Percentiles rank a stretch among this genome's conserved stretches.
Conservation (phyloP, 345 rosid species). For the Leavenworthia alabamica region DNA sequence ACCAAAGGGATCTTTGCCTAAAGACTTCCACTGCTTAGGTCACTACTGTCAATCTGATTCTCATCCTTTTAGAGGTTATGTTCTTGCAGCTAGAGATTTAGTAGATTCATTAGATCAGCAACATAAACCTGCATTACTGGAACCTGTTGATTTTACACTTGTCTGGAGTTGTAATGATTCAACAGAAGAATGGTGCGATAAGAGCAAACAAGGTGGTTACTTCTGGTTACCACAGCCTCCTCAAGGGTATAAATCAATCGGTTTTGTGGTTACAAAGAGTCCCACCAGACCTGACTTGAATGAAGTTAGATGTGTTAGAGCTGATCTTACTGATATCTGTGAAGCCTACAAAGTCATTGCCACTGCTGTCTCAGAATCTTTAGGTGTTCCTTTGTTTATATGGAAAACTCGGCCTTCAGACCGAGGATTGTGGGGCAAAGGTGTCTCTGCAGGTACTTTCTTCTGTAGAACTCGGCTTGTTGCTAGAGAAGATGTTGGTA, state of each 20-base stretch:
- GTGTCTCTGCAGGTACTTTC: constrained; percentile 71
- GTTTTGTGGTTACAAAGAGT: constrained; percentile 54
- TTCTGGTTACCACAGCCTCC: constrained; percentile 84
- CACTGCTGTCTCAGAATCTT: constrained; percentile 32
- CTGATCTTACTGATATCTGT: constrained; percentile 63
- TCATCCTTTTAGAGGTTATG: constrained; percentile 54
- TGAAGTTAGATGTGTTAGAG: constrained; percentile 68
- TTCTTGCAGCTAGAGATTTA: constrained; percentile 58
- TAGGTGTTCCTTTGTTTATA: constrained; percentile 43
- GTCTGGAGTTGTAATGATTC: constrained; percentile 71
- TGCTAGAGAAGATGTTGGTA: constrained; percentile 32
- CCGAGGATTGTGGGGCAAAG: constrained; percentile 59
- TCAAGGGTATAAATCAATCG: constrained; percentile 59
- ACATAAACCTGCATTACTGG: constrained; percentile 39
- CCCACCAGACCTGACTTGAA: constrained; percentile 52
- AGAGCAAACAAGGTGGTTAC: constrained; percentile 42
- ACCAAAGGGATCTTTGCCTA: constrained; percentile 52
- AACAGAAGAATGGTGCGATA: constrained; percentile 9
- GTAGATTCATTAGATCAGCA: constrained; percentile 21
- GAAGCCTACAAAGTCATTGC: constrained; percentile 41
- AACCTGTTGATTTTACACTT: constrained; percentile 56
- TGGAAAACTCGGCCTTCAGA: constrained; percentile 62
- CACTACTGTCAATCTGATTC: constrained; percentile 63
- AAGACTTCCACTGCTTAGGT: constrained; percentile 64
- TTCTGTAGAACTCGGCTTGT: constrained; percentile 44